Conservation (phyloP, 2,329 filamentous ascomycete genomes). For the Colletotrichum viniferum region DNA sequence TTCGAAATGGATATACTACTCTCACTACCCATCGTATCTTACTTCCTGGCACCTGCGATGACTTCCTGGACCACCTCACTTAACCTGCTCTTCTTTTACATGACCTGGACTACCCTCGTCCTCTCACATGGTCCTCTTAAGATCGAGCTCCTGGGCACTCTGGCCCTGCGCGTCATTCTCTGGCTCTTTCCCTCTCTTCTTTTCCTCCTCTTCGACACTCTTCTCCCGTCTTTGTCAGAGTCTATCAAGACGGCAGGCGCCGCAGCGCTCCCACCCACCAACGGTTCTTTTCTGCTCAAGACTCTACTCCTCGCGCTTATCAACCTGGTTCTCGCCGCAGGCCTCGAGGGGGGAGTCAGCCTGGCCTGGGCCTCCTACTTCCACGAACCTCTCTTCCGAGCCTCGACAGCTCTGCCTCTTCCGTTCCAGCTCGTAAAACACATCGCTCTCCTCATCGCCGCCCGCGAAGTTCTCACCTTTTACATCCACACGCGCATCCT, state of each 20-base stretch:
- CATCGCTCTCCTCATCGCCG: conserved; percentile 44
- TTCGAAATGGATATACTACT: conserved; percentile 67
- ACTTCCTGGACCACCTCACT: conserved; percentile 78
- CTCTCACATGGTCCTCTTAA: conserved; percentile 76
- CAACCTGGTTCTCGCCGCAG: conserved; percentile 50
- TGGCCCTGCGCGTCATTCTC: conserved; percentile 70
- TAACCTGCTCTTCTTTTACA: conserved; percentile 87
- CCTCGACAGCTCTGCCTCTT: conserved; percentile 52
- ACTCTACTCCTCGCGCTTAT: conserved; percentile 46
- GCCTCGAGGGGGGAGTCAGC: conserved; percentile 46
- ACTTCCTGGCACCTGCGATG: conserved; percentile 64
- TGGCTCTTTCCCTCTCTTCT: conserved; percentile 75
- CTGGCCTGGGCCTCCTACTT: conserved; percentile 38
- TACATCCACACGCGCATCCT: conserved; percentile 75
- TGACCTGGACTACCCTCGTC: conserved; percentile 87
- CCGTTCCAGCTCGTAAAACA: conserved; percentile 60
- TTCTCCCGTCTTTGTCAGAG: conserved; percentile 71
- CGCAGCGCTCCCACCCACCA: conserved; percentile 48
- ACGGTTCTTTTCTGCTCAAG: conserved; percentile 35
- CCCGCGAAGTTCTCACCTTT: conserved; percentile 69
- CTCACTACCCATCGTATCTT: conserved; percentile 74
- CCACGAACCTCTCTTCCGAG: conserved; percentile 47
- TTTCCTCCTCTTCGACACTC: conserved; percentile 75
- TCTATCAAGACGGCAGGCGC: conserved; percentile 71
- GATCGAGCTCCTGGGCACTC: conserved; percentile 75